Evolutionary conservation across 495 filamentous ascomycete genomes (phyloP).

Genomic region (Tuber calosporum): DNA sequence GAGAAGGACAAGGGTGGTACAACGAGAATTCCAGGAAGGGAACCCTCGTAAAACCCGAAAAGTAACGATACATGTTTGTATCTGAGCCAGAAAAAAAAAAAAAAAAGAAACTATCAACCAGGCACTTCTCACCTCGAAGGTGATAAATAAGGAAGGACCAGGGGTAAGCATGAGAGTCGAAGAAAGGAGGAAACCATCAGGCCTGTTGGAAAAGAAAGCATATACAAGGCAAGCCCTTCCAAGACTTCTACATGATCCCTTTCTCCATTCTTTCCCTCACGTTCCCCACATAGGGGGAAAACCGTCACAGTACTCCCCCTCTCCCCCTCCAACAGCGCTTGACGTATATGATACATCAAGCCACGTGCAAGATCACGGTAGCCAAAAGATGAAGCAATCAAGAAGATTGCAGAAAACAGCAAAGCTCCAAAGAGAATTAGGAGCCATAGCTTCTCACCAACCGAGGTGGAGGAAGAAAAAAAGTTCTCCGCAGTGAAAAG

Average conservation of each 20-base stretch:
- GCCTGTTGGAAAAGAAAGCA: not conserved
- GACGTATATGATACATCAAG: not conserved
- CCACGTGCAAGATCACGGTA: not conserved
- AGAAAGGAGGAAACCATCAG: not conserved
- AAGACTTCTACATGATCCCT: not conserved
- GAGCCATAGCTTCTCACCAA: not conserved
- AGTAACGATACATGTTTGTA: not conserved
- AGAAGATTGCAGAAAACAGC: not conserved
- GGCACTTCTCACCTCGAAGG: not conserved
- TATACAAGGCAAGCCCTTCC: not conserved
- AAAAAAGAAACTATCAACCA: not conserved
- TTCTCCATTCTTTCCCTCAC: not conserved
- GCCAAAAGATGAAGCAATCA: not conserved
- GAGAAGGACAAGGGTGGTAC: not conserved
- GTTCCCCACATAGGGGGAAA: not conserved
- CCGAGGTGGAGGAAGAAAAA: not conserved
- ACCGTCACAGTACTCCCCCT: not conserved
- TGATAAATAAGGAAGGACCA: not conserved
- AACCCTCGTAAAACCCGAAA: not conserved
- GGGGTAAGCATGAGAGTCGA: not conserved
- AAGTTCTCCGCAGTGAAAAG: not conserved
- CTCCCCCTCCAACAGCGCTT: not conserved
- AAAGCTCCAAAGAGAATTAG: not conserved
- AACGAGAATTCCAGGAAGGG: not conserved
- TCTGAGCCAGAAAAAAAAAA: not conserved